A percentile compares a stretch with the other conserved stretches of the same genome.
These are phyloP conservation scores for Paraconiothyrium brasiliense DNA, from an alignment of 2,329 filamentous ascomycete genomes.

Conservation along the genomic window DNA sequence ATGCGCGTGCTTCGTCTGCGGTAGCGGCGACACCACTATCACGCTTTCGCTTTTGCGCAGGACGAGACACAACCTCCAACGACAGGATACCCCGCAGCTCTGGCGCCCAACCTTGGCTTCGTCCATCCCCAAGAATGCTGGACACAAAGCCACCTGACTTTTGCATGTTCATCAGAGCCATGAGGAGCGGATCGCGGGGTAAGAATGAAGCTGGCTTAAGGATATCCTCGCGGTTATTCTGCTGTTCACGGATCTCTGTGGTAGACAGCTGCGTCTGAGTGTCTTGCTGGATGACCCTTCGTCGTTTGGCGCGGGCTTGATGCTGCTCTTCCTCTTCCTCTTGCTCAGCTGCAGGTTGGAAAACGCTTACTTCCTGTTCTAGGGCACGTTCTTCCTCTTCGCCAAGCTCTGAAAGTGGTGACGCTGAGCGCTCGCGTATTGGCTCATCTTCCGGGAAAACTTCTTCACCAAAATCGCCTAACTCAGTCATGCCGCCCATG, in stretches of 20 bases:
- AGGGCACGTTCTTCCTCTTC: constrained; percentile 67
- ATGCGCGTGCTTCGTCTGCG: constrained; percentile 64
- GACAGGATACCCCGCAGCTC: constrained; percentile 94
- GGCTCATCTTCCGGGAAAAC: constrained; percentile 60
- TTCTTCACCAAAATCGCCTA: constrained; percentile 32
- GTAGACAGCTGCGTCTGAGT: constrained; percentile 79
- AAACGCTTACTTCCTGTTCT: constrained; percentile 65
- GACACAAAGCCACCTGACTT: constrained; percentile 89
- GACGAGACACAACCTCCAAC: constrained; percentile 78
- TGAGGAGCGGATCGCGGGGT: constrained; percentile 83
- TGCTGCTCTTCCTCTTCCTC: constrained; percentile 64
- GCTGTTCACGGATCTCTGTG: constrained; percentile 83
- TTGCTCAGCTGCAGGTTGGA: constrained; percentile 54
- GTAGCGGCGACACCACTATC: constrained; percentile 83
- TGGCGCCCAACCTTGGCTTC: constrained; percentile 84
- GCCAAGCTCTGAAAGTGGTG: constrained; percentile 64
- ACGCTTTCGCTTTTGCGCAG: constrained; percentile 91
- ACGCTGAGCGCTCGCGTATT: constrained; percentile 57
- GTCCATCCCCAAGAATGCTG: constrained; percentile 82
- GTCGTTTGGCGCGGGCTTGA: constrained; percentile 78
- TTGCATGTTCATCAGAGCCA: constrained; percentile 91
- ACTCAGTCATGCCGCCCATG: constrained; percentile 62
- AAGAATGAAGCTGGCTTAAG: constrained; percentile 84
- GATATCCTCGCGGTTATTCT: constrained; percentile 86
- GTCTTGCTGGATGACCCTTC: constrained; percentile 85